Evolutionary conservation across 257 asterid genomes (phyloP).

Genomic region (Solanum okadae): DNA sequence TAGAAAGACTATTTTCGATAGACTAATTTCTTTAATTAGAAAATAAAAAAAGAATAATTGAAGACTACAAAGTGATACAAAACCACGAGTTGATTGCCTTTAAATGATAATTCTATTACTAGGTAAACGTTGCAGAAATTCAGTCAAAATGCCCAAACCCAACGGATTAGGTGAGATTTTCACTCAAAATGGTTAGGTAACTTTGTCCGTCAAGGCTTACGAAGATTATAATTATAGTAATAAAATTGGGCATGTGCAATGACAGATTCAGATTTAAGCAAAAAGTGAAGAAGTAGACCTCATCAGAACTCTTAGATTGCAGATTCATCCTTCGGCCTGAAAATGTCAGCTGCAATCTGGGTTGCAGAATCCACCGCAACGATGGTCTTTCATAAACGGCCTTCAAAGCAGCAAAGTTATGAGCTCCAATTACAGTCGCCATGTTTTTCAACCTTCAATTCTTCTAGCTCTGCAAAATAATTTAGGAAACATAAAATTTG

Average conservation of each 20-base stretch:
- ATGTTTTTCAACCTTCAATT: neutral
- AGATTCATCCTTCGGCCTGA: neutral
- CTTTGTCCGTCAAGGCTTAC: neutral
- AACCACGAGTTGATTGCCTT: no score
- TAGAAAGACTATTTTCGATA: no score
- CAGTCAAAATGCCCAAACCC: no score
- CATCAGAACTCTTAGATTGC: neutral
- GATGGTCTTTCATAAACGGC: neutral
- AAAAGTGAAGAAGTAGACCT: neutral
- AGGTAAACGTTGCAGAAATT: no score
- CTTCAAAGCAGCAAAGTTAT: neutral
- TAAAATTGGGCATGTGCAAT: no score
- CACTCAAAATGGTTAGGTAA: neutral
- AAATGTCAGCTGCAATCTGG: neutral
- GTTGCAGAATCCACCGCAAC: neutral
- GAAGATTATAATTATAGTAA: neutral
- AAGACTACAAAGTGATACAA: no score
- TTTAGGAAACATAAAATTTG: no score
- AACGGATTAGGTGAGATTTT: neutral
- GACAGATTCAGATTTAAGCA: neutral
- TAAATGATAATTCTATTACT: no score
- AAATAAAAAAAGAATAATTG: no score
- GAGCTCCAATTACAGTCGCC: neutral
- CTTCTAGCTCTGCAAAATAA: no score
- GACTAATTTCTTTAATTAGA: no score